Base-by-base conservation (phyloP, 176 grass and related monocot genomes). In the Dendrocalamus sinicus region DNA sequence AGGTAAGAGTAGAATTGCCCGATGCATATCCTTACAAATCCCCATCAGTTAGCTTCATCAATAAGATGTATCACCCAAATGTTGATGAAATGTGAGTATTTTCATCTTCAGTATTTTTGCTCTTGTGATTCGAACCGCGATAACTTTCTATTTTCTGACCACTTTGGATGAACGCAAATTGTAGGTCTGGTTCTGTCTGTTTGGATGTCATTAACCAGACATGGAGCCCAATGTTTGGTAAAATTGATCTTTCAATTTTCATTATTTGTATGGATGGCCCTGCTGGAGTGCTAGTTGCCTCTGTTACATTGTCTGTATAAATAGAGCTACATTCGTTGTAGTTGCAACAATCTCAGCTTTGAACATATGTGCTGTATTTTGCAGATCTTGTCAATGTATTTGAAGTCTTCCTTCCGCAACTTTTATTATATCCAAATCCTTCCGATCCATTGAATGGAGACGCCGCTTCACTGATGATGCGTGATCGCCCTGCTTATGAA, bases 181-280 rank as follows among this genome's bases (percentile, higher is more conserved):
- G 77, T 30, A 98, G 95, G 91, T 98, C 95, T 67, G 91, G 95
- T 68, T 98, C 95, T 30, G 91, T 98, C 76, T 98, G 93, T 60
- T 92, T 98, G 93, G 95, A 98, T 85, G 93, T 98, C 80, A 98
- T 95, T 32, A 98, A 93, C 89, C 95, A 98, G 85, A 95, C 95
- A 53, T 98, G 95, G 95, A 98, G 95, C 58, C 95, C 95, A 24
- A 98, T 98, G 95, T 98, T 95, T 84, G 95, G 95, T 98, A 88
- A 87, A 50, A 10, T 72, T 75, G 19, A 68, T 30, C 23, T 47
- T 6, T 67, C 51, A 14, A 17, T n/a, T 46, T 19, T 81, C 66
- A 63, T 51, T 68, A 14, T 12, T 78, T 67, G 58, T n/a, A n/a
- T 52, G 39, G 7, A 16, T 19, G 28, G 9, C 37, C 39, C 3